Base-by-base conservation (phyloP, 805 yeast species). In the Starmerella vaccinii region DNA sequence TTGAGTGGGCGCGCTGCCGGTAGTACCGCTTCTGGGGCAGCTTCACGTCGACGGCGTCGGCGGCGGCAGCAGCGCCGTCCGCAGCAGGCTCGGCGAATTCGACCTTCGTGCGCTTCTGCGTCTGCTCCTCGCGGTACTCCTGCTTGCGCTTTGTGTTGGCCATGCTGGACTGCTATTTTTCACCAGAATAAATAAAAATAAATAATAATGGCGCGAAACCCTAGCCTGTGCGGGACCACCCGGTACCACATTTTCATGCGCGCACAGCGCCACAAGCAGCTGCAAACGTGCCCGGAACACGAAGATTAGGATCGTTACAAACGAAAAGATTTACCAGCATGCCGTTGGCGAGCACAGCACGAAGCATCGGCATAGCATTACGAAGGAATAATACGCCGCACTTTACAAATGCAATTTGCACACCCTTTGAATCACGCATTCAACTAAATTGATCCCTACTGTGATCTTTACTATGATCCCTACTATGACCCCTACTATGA, bases 1-100 rank as follows among this genome's bases (percentile, higher is more conserved):
- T 92, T 2, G 97, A 88, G 64, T 92, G 98, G 1, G 98, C 98
- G 68, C 98, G 73, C 68, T 92, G 98, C 65, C 98, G 77, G 66
- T 92, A 92, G 64, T 76, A 92, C 60, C 92, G 76, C 65, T 92
- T 71, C 60, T 65, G 76, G 46, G 96, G 97, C 46, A 88, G 70
- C 52, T 81, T 80, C 23, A 29, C 34, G 5, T 22, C 52, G 16
- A 10, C 15, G 7, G 13, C 23, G 19, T 18, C 34, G 19, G 22
- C 38, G 12, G 46, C 53, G 12, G 58, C 55, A 16, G 33, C 29
- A 12, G 29, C 29, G 29, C 10, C 29, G 33, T 6, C n/a, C n/a
- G n/a, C n/a, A n/a, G 52, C 56, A 19, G 64, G 56, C 5, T 57
- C 61, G 34, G 68, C 73, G 46, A 75, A 71, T 44, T 68, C 67